Evolutionary conservation across 352 stramenopile species (phyloP).

Genomic region (Pythium utonaiense): DNA sequence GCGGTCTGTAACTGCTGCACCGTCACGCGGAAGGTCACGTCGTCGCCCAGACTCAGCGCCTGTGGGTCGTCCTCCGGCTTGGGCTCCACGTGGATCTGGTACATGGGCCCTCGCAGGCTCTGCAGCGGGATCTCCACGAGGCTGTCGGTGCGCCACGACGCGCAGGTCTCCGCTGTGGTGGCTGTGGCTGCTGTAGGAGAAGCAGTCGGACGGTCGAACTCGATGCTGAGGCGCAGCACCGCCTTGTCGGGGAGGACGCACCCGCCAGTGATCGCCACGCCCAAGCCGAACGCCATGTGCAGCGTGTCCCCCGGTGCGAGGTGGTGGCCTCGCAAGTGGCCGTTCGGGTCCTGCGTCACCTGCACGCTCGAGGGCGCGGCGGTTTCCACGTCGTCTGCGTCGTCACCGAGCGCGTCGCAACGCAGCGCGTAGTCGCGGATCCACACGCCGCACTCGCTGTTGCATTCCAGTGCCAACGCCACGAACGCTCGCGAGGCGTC

Average conservation of each 20-base stretch:
- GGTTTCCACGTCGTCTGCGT: not conserved
- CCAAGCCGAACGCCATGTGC: conserved; percentile 20
- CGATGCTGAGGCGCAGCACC: conserved; percentile 12
- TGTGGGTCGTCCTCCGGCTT: not conserved
- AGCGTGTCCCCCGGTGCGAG: conserved; percentile 13
- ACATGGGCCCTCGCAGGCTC: conserved; percentile 12
- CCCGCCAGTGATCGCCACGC: not conserved
- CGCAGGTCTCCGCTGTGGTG: not conserved
- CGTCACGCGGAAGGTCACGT: conserved; percentile 44
- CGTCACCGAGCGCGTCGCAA: not conserved
- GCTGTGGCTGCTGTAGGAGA: not conserved
- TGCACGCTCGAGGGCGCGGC: not conserved
- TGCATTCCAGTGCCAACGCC: conserved; percentile 19
- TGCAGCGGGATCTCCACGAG: conserved; percentile 12
- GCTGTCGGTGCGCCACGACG: conserved; percentile 14
- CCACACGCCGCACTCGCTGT: conserved; percentile 11
- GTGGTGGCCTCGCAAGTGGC: conserved; percentile 9
- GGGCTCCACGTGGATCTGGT: conserved; percentile 23
- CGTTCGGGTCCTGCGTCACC: conserved; percentile 19
- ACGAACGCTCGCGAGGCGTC: conserved; percentile 18
- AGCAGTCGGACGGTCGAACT: conserved; percentile 9
- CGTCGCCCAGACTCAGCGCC: conserved; percentile 24
- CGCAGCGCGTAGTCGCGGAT: conserved; percentile 18
- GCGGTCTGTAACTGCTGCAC: conserved; percentile 25
- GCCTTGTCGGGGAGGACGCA: not conserved